Evolutionary conservation across 106 monocot species (phyloP), one percentile per base, ranked within the genome.

Genomic region (Xerophyta viscosa): DNA sequence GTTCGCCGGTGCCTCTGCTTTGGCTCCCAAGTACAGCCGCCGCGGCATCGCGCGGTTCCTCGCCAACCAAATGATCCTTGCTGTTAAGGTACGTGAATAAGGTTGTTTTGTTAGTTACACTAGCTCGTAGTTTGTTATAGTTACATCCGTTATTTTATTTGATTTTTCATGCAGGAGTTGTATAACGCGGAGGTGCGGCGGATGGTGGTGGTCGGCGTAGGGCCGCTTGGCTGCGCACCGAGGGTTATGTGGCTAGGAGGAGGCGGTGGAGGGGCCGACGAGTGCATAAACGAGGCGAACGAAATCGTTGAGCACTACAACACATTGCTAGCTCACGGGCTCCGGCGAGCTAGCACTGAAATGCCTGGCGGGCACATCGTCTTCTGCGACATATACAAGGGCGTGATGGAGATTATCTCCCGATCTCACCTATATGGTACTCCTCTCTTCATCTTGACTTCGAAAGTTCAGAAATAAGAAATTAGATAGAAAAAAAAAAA

Each of bases 201-300:
- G 62, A 58, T 73, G 28, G 77, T 62, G 25, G 69, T 68, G 24
- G 51, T 68, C 9, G 82, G 77, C 24, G 41, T 83, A 20, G 65
- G 41, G n/a, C 77, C 82, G 13, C 42, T 83, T 4, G 82, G 82
- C 14, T 83, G 73, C 67, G 30, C 73, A 6, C 82, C 77, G 14
- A 36, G 65, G n/a, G 42, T 69, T 8, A 13, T 54, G 20, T 60
- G 49, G 41, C 45, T 57, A 27, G 54, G 60, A 10, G 43, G 3
- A 6, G 10, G 50, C 4, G 8, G 20, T 50, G 23, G 36, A 73
- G 8, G 68, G 31, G 1, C 31, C n/a, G n/a, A 29, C 7, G 26
- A 33, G 17, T 83, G 82, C 62, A 44, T 62, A 13, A 49, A 69
- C 12, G 69, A 83, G 55, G 57, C 47, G 21, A 83, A 83, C 48